These are phyloP conservation scores for Aspergillus pseudonomiae DNA, from an alignment of 2,329 filamentous ascomycete species.

Conservation along the genomic window DNA sequence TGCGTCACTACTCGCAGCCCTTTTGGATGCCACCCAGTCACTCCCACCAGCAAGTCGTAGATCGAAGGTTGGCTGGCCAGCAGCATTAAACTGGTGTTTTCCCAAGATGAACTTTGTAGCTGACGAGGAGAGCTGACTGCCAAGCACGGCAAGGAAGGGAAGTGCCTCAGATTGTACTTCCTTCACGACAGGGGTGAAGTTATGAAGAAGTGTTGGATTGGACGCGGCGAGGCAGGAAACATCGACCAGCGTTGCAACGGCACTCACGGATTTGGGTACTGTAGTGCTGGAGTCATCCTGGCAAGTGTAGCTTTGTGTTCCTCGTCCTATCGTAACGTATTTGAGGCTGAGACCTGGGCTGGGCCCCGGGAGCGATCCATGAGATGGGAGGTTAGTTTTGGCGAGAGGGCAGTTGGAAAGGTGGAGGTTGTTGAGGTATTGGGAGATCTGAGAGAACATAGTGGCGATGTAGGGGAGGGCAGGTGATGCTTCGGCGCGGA, in stretches of 20 bases:
- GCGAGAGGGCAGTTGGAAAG: slow-evolving; percentile 26
- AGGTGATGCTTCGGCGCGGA: neutral
- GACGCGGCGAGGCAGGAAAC: slow-evolving; percentile 41
- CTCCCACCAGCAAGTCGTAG: slow-evolving; percentile 26
- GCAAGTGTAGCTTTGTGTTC: slow-evolving; percentile 57
- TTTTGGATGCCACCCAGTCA: slow-evolving; percentile 32
- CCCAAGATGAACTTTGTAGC: slow-evolving; percentile 34
- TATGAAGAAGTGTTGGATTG: slow-evolving; percentile 31
- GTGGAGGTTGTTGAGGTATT: neutral
- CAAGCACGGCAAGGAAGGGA: slow-evolving; percentile 26
- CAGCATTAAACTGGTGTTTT: slow-evolving; percentile 38
- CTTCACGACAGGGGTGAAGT: slow-evolving; percentile 28
- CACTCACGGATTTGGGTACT: slow-evolving; percentile 44
- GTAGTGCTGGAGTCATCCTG: slow-evolving; percentile 24
- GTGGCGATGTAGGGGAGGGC: neutral
- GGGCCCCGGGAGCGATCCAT: slow-evolving; percentile 16
- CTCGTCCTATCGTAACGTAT: slow-evolving; percentile 50
- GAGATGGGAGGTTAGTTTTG: slow-evolving; percentile 30
- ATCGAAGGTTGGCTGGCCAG: slow-evolving; percentile 36
- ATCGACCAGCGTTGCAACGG: slow-evolving; percentile 51
- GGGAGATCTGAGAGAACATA: slow-evolving; percentile 3
- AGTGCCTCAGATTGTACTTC: slow-evolving; percentile 30
- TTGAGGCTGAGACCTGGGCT: slow-evolving; percentile 37
- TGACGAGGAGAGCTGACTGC: slow-evolving; percentile 20
- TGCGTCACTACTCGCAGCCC: slow-evolving; percentile 32